Percentiles rank a stretch among this genome's conserved stretches.
Evolutionary conservation across 2,329 filamentous ascomycete genomes (phyloP).

Genomic region (Triangularia verruculosa): DNA sequence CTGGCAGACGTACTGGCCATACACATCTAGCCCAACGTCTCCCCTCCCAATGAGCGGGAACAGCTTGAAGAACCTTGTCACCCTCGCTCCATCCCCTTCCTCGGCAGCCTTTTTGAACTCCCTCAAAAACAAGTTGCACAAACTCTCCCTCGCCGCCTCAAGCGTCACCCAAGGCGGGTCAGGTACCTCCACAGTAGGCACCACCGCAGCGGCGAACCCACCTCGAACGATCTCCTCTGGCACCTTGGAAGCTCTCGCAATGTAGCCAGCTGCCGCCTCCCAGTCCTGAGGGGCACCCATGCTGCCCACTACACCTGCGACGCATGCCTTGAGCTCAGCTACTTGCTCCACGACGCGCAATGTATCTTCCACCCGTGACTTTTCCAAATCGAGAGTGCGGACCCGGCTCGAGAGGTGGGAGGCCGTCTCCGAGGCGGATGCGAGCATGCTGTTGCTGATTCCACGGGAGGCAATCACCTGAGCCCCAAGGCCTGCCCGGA

Average conservation of each 20-base stretch:
- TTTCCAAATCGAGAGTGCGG: constrained; percentile 83
- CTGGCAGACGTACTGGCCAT: constrained; percentile 93
- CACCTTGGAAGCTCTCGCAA: constrained; percentile 77
- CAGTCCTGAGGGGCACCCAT: constrained; percentile 99
- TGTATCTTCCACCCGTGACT: constrained; percentile 85
- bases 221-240: constrained; percentile 78
- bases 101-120: constrained; percentile 92
- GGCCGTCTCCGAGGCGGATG: constrained; percentile 80
- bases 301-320: constrained; percentile 87
- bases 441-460: constrained; percentile 88
- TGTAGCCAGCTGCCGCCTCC: constrained; percentile 91
- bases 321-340: constrained; percentile 92
- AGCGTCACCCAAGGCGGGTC: constrained; percentile 86
- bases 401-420: constrained; percentile 83
- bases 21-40: constrained; percentile 88
- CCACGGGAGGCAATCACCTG: constrained; percentile 80
- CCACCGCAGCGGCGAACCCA: constrained; percentile 84
- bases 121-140: constrained; percentile 85
- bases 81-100: constrained; percentile 81
- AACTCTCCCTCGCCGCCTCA: constrained; percentile 79
- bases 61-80: constrained; percentile 96
- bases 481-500: constrained; percentile 82
- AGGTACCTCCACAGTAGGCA: constrained; percentile 92
- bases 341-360: constrained; percentile 93
- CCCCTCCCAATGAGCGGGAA: constrained; percentile 90